Evolutionary conservation across 305 asterid species (phyloP).

Genomic region (Solanum hybrid): DNA sequence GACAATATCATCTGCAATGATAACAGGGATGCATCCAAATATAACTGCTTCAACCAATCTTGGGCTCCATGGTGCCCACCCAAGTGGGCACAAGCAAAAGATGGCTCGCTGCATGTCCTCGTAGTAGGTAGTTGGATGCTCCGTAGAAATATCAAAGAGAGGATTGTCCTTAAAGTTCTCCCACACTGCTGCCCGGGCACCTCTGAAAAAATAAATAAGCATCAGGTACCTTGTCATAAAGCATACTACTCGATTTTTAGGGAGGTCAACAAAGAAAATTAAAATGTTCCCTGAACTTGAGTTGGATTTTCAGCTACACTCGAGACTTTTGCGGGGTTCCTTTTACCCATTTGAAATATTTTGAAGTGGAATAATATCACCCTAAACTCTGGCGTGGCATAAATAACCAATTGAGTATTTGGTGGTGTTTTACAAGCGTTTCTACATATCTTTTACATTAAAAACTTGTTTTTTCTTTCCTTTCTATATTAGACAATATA

Average conservation of each 20-base stretch:
- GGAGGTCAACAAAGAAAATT: not conserved
- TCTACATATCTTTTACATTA: not conserved
- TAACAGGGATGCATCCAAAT: constrained; percentile 75
- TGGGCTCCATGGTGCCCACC: constrained; percentile 97
- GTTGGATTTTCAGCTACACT: not conserved
- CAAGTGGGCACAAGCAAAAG: constrained; percentile 78
- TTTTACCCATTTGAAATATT: not conserved
- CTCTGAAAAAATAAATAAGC: constrained; percentile 27
- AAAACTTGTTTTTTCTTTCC: not conserved
- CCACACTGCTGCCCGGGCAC: constrained; percentile 77
- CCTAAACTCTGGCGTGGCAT: not conserved
- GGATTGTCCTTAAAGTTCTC: constrained; percentile 79
- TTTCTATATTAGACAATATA: not conserved
- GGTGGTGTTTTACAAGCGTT: too few species aligned
- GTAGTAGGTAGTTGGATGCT: constrained; percentile 65
- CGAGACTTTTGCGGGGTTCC: not conserved
- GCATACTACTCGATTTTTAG: not conserved
- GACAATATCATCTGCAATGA: constrained; percentile 68
- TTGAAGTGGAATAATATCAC: not conserved
- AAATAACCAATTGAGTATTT: not conserved
- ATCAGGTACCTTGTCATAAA: not conserved
- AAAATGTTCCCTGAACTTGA: not conserved
- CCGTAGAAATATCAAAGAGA: constrained; percentile 68
- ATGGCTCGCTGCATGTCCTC: constrained; percentile 73
- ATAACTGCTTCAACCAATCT: constrained; percentile 74